Conservation (phyloP, 331 rosid species). For the Stylosanthes scabra region DNA sequence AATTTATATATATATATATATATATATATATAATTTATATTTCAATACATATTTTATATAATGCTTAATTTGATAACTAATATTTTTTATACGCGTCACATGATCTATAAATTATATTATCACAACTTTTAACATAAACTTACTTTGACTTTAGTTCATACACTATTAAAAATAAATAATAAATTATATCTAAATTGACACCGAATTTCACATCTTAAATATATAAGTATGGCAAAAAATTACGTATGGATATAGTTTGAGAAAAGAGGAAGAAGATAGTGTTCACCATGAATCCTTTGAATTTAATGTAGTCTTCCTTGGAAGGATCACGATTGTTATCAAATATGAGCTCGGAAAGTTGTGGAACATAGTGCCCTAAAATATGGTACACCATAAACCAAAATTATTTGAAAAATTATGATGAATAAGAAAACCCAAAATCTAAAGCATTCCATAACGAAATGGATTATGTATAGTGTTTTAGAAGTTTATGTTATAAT, state of each 20-base stretch:
- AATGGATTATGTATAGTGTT: neutral
- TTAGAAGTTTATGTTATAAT: neutral
- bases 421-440: neutral
- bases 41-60: no score
- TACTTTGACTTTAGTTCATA: no score
- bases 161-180: no score
- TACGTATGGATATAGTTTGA: neutral
- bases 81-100: no score
- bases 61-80: no score
- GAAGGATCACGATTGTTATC: constrained; percentile 51
- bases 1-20: no score
- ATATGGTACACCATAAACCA: neutral
- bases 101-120: no score
- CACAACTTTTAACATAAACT: no score
- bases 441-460: neutral
- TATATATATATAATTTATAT: no score
- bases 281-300: constrained; percentile 80
- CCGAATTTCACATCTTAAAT: neutral
- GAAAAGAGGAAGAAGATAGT: neutral
- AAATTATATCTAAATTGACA: no score
- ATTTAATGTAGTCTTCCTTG: constrained; percentile 59
- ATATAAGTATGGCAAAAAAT: neutral
- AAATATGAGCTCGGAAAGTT: constrained; percentile 77
- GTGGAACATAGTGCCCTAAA: constrained; percentile 93
- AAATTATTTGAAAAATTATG: neutral